Evolutionary conservation across 1,284 basidiomycete genomes (phyloP).

Genomic region (Ustilago crameri): DNA sequence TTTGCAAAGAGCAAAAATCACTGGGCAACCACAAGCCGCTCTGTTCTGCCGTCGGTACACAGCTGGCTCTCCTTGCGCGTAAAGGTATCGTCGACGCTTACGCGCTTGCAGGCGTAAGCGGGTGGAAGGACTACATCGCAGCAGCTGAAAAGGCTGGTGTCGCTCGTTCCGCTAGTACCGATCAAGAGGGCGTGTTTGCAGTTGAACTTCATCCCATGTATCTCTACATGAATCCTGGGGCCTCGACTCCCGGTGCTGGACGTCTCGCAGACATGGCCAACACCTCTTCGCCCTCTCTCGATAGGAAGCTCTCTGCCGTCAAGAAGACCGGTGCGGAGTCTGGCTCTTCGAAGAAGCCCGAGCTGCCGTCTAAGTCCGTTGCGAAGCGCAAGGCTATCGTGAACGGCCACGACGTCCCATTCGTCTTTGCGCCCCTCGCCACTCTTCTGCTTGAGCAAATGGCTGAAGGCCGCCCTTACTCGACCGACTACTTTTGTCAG

Average conservation of each 20-base stretch:
- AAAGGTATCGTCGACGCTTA: constrained; percentile 47
- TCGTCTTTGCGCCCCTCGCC: constrained; percentile 27
- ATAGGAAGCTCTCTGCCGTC: constrained; percentile 23
- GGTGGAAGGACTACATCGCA: constrained; percentile 55
- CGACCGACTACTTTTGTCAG: constrained; percentile 51
- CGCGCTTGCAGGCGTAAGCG: constrained; percentile 37
- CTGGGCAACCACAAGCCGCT: constrained; percentile 32
- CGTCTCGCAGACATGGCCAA: constrained; percentile 38
- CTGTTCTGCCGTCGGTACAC: constrained; percentile 29
- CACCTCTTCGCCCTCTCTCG: constrained; percentile 20
- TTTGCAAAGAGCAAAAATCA: constrained; percentile 49
- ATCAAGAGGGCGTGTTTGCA: constrained; percentile 29
- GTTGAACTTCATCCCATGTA: constrained; percentile 47
- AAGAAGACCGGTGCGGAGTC: constrained; percentile 15
- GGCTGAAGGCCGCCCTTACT: constrained; percentile 43
- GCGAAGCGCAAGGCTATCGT: constrained; percentile 19
- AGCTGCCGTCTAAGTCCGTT: constrained; percentile 14
- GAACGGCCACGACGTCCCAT: constrained; percentile 42
- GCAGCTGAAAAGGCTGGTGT: constrained; percentile 47
- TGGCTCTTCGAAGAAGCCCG: constrained; percentile 22
- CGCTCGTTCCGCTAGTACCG: constrained; percentile 36
- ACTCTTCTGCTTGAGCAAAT: constrained; percentile 44
- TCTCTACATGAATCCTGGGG: constrained; percentile 16
- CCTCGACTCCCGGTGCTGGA: constrained; percentile 13
- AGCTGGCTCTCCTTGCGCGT: constrained; percentile 29